Evolutionary conservation across 371 early-diverging fungal genomes (phyloP).

Genomic region (Rhizopus delemar): DNA sequence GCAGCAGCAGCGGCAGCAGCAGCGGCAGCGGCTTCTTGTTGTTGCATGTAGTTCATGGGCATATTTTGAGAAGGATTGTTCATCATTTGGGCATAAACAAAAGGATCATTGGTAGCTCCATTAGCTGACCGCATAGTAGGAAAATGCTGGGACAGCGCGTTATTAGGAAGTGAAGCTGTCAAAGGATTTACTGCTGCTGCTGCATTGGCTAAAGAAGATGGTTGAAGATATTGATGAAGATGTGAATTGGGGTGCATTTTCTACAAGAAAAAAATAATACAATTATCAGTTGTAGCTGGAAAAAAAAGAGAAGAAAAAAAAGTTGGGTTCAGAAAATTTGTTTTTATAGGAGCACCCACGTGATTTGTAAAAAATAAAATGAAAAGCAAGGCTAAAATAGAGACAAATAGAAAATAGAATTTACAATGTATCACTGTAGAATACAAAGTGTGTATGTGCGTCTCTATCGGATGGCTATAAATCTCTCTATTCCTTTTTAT

Average conservation of each 20-base stretch:
- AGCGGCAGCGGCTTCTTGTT: conserved; percentile 23
- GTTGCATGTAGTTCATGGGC: conserved; percentile 26
- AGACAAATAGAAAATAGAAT: neutral
- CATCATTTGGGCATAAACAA: conserved; percentile 37
- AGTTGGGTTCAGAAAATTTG: neutral
- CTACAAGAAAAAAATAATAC: neutral
- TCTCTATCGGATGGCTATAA: neutral
- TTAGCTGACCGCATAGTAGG: conserved; percentile 25
- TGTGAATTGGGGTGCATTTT: conserved; percentile 39
- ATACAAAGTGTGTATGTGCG: no score
- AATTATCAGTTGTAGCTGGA: neutral
- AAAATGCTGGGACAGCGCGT: conserved; percentile 44
- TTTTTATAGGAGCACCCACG: neutral
- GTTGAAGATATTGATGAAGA: conserved; percentile 48
- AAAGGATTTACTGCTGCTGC: conserved; percentile 27
- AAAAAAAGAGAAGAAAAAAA: conserved; percentile 4
- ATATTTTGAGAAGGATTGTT: conserved; percentile 23
- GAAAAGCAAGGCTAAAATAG: neutral
- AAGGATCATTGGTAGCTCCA: conserved; percentile 30
- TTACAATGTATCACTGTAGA: no score
- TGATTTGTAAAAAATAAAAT: neutral
- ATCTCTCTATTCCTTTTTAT: no score
- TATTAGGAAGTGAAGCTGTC: conserved; percentile 15
- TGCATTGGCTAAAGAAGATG: conserved; percentile 32
- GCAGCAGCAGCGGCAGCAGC: conserved; percentile 23